These are phyloP conservation scores for Castanea crenata DNA, from an alignment of 306 rosid species.

Conservation along the genomic window DNA sequence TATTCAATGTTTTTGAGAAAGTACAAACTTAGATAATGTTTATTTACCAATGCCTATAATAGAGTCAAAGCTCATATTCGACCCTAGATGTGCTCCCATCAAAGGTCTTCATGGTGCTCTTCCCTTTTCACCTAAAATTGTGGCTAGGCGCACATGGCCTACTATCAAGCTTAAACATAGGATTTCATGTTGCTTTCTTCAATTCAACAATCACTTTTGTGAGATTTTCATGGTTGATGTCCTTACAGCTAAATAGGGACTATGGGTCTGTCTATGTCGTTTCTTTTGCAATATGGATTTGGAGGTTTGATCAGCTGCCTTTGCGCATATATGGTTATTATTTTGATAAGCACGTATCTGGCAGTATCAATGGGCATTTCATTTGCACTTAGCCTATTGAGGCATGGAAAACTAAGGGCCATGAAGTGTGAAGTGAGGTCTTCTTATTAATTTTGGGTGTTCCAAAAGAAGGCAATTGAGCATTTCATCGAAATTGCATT, in stretches of 20 bases:
- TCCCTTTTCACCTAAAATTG: not conserved
- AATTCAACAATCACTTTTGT: not conserved
- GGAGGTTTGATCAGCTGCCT: not conserved
- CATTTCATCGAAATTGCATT: not conserved
- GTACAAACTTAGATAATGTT: not conserved
- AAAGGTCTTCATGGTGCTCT: not conserved
- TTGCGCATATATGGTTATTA: not conserved
- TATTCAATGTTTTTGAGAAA: not conserved
- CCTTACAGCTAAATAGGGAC: not conserved
- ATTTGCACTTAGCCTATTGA: not conserved
- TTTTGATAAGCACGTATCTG: not conserved
- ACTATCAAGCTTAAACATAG: not conserved
- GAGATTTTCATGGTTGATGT: not conserved
- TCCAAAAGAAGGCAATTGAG: not conserved
- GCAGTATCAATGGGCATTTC: not conserved
- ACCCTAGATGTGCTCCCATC: not conserved
- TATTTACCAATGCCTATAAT: not conserved
- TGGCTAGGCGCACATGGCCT: not conserved
- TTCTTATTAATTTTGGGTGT: not conserved
- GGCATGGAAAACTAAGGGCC: not conserved
- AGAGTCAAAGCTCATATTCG: not conserved
- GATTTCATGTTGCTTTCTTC: not conserved
- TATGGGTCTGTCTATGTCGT: not conserved
- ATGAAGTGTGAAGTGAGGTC: not conserved
- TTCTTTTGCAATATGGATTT: not conserved